Evolutionary conservation across 345 rosid species (phyloP), one percentile per base, ranked within the genome.

Genomic region (Corchorus olitorius): DNA sequence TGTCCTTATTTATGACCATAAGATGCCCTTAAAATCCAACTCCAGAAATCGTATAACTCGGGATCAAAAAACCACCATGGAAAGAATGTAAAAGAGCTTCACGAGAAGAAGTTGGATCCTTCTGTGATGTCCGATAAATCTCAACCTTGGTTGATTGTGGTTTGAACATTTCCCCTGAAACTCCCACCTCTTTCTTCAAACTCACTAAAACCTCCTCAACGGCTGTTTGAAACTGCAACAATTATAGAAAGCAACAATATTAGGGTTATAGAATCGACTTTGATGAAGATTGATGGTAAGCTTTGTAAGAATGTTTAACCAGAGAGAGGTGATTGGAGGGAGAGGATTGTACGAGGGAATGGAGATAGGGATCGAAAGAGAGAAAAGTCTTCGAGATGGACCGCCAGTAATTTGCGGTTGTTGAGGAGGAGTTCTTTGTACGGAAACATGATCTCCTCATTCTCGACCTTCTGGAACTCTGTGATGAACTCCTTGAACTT

Each of bases 401-500:
- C 85, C 52, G 87, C 79, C 27, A 93, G 89, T 64, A 81, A 84
- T 78, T 76, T 91, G 48, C 97, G 90, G 86, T 90, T 93, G 64
- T 93, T 82, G 73, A 93, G 81, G 41, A 96, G 93, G 76, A 92
- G 87, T 81, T 96, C 98, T 22, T 97, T 86, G 81, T 93, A 93
- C 1, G 93, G 97, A 77, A 89, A 93, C 67, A 90, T 84, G 63
- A 87, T 92, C 78, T 84, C 89, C n/a, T 89, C 86, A 37, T 83
- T 82, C 86, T 93, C 92, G 80, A 92, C 93, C 60, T 85, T 90
- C 72, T 97, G n/a, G n/a, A n/a, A n/a, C n/a, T n/a, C n/a, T n/a
- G n/a, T 79, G 74, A 96, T 90, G 87, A 93, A 96, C 79, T 96
- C 99, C 83, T 92, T 93, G 78, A 96, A 89, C 72, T 92, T 91